These are phyloP conservation scores for Backusella macrospora DNA, from an alignment of 192 early-diverging fungal genomes.

Conservation along the genomic window DNA sequence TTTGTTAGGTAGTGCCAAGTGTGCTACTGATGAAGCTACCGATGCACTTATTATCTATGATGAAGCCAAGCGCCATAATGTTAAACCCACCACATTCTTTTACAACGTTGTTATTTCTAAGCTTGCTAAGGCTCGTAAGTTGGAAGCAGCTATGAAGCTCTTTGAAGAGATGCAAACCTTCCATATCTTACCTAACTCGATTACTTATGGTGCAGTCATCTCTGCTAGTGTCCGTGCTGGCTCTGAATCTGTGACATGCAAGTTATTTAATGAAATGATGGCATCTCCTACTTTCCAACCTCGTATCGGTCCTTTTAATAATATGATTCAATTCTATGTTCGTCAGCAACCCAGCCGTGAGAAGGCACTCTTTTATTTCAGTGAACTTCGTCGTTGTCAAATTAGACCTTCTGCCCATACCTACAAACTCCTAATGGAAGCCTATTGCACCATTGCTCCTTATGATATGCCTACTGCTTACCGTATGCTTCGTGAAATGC, in stretches of 20 bases:
- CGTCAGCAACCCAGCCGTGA: slow-evolving; percentile 54
- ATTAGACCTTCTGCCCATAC: slow-evolving; percentile 57
- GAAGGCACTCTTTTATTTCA: slow-evolving; percentile 52
- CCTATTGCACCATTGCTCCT: slow-evolving; percentile 54
- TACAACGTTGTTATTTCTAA: slow-evolving; percentile 65
- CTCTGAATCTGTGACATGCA: slow-evolving; percentile 51
- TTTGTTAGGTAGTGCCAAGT: slow-evolving; percentile 51
- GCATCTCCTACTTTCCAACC: slow-evolving; percentile 48
- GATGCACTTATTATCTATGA: slow-evolving; percentile 57
- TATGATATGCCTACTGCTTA: slow-evolving; percentile 59
- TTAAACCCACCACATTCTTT: slow-evolving; percentile 58
- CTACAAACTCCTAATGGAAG: slow-evolving; percentile 59
- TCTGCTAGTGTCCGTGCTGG: slow-evolving; percentile 58
- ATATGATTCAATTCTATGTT: slow-evolving; percentile 67
- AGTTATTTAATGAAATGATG: slow-evolving; percentile 53
- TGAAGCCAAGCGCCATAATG: slow-evolving; percentile 55
- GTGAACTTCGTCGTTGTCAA: slow-evolving; percentile 42
- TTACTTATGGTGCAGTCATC: slow-evolving; percentile 61
- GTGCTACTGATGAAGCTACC: slow-evolving; percentile 52
- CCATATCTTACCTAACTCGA: slow-evolving; percentile 52
- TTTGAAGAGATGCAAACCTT: slow-evolving; percentile 59
- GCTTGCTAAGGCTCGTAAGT: slow-evolving; percentile 60
- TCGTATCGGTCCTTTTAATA: slow-evolving; percentile 56
- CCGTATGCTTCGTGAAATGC: slow-evolving; percentile 47
- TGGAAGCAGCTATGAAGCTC: slow-evolving; percentile 49